Evolutionary conservation across 768 basidiomycete species (phyloP), one percentile per base, ranked within the genome.

Genomic region (Lenzites betulinus): DNA sequence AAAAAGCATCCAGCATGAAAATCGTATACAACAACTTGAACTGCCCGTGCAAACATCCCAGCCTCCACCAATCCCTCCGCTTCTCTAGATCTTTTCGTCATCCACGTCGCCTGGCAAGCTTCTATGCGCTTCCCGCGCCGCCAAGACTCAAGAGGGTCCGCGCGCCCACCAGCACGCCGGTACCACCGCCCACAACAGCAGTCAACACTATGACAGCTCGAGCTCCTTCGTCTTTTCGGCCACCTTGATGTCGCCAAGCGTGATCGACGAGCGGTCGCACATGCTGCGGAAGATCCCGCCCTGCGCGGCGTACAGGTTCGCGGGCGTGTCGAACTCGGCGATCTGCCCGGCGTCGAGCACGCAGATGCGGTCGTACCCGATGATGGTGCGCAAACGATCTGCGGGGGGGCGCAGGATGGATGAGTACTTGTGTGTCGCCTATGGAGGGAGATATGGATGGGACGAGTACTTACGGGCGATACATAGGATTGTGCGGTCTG

Each of bases 321-420:
- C 74, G 0, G 94, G 93, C 2, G 89, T 88, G 70, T 93, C 93
- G 68, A 91, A 90, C 81, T 95, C 93, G 79, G 84, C 87, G 57
- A 95, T 89, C 55, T 77, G 75, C 0, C 94, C 94, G 1, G 86
- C 85, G 67, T 92, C 88, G 71, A 96, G 84, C 18, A 95, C 94
- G 66, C 92, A 88, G 35, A 97, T 91, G 41, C 91, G 81, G 73
- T 98, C 93, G 67, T 95, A 95, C 13, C 84, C 81, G 62, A 95
- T 86, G 67, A 96, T 94, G 1, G 95, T 96, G 46, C 87, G 83
- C 52, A 96, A 75, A 25, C 95, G 89, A 73, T 96, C 92, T 86
- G 69, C 20, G 41, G 1, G 23, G 0, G 25, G 6, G 23, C 38
- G 28, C 30, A 33, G 30, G 30, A 33, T 11, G 30, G 4, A 15